Conservation (phyloP, 257 asterid genomes). For the Penstemon barbatus region DNA sequence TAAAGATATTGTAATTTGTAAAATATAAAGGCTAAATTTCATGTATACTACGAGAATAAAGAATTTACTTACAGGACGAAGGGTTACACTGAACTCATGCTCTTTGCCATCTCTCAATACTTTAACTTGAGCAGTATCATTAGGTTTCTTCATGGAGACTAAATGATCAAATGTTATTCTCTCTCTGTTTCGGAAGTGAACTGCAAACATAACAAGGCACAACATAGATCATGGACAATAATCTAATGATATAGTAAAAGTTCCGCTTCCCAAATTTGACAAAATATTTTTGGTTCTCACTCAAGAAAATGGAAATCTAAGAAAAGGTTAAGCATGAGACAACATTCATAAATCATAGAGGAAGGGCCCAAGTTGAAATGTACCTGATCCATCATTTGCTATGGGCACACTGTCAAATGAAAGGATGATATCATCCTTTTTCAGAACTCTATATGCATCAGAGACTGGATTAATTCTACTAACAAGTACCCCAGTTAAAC, state of each 20-base stretch:
- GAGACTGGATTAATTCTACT: constrained; percentile 82
- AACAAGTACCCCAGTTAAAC: constrained; percentile 81
- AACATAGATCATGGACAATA: constrained; percentile 19
- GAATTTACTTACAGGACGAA: constrained; percentile 76
- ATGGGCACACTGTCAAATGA: constrained; percentile 87
- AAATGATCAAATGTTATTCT: constrained; percentile 92
- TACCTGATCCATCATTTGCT: constrained; percentile 98
- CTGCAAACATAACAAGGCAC: constrained; percentile 46
- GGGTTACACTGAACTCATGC: constrained; percentile 60
- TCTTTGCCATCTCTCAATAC: constrained; percentile 78
- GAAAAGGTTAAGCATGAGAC: constrained; percentile 5
- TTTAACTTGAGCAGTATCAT: constrained; percentile 74
- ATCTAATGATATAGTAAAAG: constrained; percentile 15
- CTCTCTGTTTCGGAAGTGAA: constrained; percentile 91
- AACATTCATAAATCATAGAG: constrained; percentile 11
- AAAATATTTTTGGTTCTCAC: not conserved
- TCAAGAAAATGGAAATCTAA: not conserved
- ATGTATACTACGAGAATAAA: not conserved
- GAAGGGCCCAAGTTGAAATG: constrained; percentile 12
- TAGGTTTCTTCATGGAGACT: constrained; percentile 97
- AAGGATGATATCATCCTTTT: constrained; percentile 81
- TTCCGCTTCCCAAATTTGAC: constrained; percentile 4
- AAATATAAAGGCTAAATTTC: not conserved
- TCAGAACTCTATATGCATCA: constrained; percentile 61
- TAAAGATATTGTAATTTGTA: not conserved